These are phyloP conservation scores for Globisporangium echinulatum DNA, from an alignment of 352 stramenopile species.

Conservation along the genomic window DNA sequence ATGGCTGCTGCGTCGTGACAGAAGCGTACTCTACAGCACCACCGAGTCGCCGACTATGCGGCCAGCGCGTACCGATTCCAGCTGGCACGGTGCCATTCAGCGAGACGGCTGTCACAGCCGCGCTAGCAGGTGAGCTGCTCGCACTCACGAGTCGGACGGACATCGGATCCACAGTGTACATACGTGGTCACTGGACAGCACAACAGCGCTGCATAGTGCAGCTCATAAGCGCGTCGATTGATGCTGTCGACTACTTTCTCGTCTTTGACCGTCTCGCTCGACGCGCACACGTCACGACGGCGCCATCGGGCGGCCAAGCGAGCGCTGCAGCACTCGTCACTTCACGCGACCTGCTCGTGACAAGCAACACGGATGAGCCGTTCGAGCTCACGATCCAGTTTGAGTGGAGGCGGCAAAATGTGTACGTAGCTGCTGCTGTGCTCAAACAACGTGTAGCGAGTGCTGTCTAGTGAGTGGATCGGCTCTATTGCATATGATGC, in stretches of 20 bases:
- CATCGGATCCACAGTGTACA: slow-evolving; percentile 9
- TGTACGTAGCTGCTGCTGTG: slow-evolving; percentile 11
- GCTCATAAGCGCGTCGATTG: not conserved
- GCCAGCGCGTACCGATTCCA: not conserved
- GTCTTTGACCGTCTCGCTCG: slow-evolving; percentile 6
- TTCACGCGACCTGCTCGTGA: slow-evolving; percentile 3
- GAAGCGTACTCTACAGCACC: slow-evolving; percentile 3
- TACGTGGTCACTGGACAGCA: slow-evolving; percentile 11
- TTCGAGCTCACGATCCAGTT: slow-evolving; percentile 14
- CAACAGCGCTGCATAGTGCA: slow-evolving; percentile 2
- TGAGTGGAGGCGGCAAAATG: slow-evolving; percentile 9
- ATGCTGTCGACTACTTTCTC: not conserved
- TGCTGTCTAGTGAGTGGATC: no score
- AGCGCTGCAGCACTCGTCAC: not conserved
- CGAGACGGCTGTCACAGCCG: not conserved
- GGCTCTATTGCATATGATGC: no score
- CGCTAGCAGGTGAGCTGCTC: not conserved
- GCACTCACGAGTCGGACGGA: slow-evolving; percentile 3
- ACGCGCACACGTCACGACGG: slow-evolving; percentile 1
- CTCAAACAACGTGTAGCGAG: no score
- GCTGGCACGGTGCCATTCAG: not conserved
- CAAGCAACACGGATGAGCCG: slow-evolving; percentile 1
- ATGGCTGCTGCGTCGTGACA: slow-evolving; percentile 11
- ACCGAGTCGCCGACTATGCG: slow-evolving; percentile 9
- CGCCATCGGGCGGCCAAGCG: not conserved